Evolutionary conservation across 371 early-diverging fungal species (phyloP).

Genomic region (Nematocida displodere): DNA sequence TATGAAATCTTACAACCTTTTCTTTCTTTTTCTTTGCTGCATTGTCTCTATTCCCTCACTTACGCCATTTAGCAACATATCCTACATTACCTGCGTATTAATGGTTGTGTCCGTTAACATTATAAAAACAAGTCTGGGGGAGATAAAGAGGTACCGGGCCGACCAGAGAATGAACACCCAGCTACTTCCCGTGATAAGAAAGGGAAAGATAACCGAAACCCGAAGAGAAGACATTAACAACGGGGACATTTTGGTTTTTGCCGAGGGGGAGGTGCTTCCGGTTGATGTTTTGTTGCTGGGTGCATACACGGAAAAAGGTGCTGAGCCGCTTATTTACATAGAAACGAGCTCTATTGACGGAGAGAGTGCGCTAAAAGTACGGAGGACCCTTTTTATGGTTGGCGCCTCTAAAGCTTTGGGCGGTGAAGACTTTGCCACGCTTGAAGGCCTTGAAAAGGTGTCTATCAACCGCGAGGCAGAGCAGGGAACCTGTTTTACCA

Average conservation of each 20-base stretch:
- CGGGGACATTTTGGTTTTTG: slow-evolving; percentile 67
- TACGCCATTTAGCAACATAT: slow-evolving; percentile 63
- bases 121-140: slow-evolving; percentile 84
- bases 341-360: slow-evolving; percentile 92
- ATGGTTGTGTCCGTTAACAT: slow-evolving; percentile 74
- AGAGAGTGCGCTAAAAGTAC: slow-evolving; percentile 79
- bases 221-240: slow-evolving; percentile 63
- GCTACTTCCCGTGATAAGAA: not conserved
- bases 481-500: slow-evolving; percentile 26
- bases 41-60: slow-evolving; percentile 80
- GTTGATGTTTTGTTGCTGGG: slow-evolving; percentile 68
- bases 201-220: not conserved
- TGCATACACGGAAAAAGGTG: slow-evolving; percentile 45
- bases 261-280: slow-evolving; percentile 67
- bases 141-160: slow-evolving; percentile 76
- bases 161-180: slow-evolving; percentile 66
- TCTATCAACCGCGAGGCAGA: not conserved
- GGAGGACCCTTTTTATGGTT: not conserved
- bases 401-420: slow-evolving; percentile 18
- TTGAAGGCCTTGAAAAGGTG: not conserved
- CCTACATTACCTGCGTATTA: slow-evolving; percentile 69
- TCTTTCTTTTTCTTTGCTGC: slow-evolving; percentile 76
- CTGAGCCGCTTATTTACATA: slow-evolving; percentile 68
- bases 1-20: slow-evolving; percentile 78
- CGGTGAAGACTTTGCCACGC: slow-evolving; percentile 21